Base-by-base conservation (phyloP, 257 asterid species). In the Solanum arcanum region DNA sequence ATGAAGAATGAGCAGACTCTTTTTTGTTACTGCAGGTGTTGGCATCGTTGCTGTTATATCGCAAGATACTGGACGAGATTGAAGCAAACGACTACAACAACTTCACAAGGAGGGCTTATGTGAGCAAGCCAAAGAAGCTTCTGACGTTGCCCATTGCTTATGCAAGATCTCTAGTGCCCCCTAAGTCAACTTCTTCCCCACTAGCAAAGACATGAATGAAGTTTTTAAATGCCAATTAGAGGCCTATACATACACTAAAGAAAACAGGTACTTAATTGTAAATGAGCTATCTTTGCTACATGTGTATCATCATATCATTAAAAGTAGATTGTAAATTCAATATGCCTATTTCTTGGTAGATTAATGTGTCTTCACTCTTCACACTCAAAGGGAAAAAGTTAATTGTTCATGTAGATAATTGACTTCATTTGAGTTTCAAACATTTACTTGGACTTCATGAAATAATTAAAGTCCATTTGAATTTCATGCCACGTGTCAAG, bases 81-180 rank as follows among this genome's bases (percentile, higher is more conserved):
- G 99, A 97, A 86, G 99, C 96, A 1, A 97, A 97, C 31, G 99
- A 96, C 94, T 97, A 94, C 93, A 92, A 97, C 96, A 97, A 95
- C 49, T 97, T 97, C 94, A 96, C 98, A 39, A 92, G 88, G 92
- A 93, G 99, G 89, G 99, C 99, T 1, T 97, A 93, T 80, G 99
- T 97, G 64, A 89, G 95, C 90, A 96, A 96, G 86, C 95, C 98
- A 13, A 95, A 96, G 90, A 97, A 95, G 98, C 89, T 97, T 25
- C 77, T 96, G 12, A 90, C 99, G 7, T 87, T 97, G 93, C 99
- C 99, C 13, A 56, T 96, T 56, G 98, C 99, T 47, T 97, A 93
- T 92, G 98, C 97, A 7, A 96, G 95, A 93, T 87, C 99, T 84
- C 92, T 94, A 47, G 95, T 93, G 86, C 93, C 97, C 87, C 97